Evolutionary conservation across 2,329 filamentous ascomycete species (phyloP), one percentile per base, ranked within the genome.

Genomic region (Ceratocystis lukuohia): DNA sequence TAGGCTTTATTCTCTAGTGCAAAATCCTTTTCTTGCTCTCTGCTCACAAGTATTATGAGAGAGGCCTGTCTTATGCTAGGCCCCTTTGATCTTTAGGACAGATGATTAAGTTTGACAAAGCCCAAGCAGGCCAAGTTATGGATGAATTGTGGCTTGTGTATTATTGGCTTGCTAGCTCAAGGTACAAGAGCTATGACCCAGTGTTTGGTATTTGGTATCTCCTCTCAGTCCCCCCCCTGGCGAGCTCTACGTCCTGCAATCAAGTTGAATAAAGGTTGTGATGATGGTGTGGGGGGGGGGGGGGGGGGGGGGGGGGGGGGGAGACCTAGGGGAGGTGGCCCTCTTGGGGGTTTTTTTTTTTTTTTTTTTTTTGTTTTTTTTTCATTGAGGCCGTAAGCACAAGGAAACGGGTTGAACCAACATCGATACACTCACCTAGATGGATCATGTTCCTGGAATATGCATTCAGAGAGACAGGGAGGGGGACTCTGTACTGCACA

Each of bases 131-230:
- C 15, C n/a, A 17, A 33, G 53, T 59, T 59, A 37, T 59, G 53
- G 53, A 59, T 59, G 53, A 59, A 59, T 59, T 59, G 53, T 59
- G 53, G 53, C 53, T 59, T 59, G 17, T 59, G n/a, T 30, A 59
- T 59, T 10, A 59, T 59, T 59, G 8, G 20, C 3, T 25, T 53
- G 20, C 25, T 25, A 28, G 22, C 53, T 7, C 53, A 57, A n/a
- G 53, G 53, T 33, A 37, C 53, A 59, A 25, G 28, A 59, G 53
- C 53, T 59, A 59, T 59, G 53, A 59, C 53, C 53, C 17, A 59
- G 53, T 59, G 53, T 59, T 59, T 30, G 8, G 20, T 53, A 20
- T 50, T 48, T n/a, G 25, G 25, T 28, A 28, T 28, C 25, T 28
- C 25, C 25, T 37, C 20, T 22, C 20, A 5, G 7, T 4, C 20